Evolutionary conservation across 805 yeast species (phyloP).

Genomic region (Dipodascus albidus): DNA sequence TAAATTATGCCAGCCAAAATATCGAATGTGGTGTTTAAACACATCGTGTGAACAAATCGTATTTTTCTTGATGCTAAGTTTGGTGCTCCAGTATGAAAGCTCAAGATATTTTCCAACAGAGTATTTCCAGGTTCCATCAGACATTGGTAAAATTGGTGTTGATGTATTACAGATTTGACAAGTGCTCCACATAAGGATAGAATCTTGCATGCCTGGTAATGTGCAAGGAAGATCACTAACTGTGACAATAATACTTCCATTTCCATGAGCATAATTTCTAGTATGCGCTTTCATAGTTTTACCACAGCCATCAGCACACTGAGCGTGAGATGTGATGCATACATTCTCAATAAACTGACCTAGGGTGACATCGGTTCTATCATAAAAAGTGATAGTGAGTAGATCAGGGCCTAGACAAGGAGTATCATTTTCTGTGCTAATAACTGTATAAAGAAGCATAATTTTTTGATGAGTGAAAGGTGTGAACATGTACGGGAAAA

Average conservation of each 20-base stretch:
- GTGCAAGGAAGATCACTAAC: constrained; percentile 50
- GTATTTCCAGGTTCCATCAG: constrained; percentile 77
- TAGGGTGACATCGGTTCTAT: constrained; percentile 81
- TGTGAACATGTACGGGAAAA: constrained; percentile 47
- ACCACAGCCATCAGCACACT: constrained; percentile 78
- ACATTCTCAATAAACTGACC: constrained; percentile 82
- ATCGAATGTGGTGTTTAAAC: constrained; percentile 69
- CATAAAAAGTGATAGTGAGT: constrained; percentile 75
- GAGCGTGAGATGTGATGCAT: constrained; percentile 50
- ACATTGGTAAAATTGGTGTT: constrained; percentile 72
- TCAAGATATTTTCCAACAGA: constrained; percentile 93
- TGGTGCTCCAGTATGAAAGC: constrained; percentile 63
- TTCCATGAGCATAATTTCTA: constrained; percentile 80
- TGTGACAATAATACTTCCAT: constrained; percentile 67
- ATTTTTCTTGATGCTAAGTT: constrained; percentile 38
- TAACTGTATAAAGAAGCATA: constrained; percentile 68
- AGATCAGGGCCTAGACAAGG: constrained; percentile 89
- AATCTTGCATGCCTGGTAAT: constrained; percentile 49
- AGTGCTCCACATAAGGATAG: constrained; percentile 81
- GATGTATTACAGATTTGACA: constrained; percentile 69
- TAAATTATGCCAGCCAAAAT: constrained; percentile 69
- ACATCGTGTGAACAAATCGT: constrained; percentile 73
- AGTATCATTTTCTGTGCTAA: constrained; percentile 71
- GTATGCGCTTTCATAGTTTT: constrained; percentile 60
- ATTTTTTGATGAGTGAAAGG: constrained; percentile 71